These are phyloP conservation scores for Hypomyces perniciosus DNA, from an alignment of 2,329 filamentous ascomycete genomes.

Conservation along the genomic window DNA sequence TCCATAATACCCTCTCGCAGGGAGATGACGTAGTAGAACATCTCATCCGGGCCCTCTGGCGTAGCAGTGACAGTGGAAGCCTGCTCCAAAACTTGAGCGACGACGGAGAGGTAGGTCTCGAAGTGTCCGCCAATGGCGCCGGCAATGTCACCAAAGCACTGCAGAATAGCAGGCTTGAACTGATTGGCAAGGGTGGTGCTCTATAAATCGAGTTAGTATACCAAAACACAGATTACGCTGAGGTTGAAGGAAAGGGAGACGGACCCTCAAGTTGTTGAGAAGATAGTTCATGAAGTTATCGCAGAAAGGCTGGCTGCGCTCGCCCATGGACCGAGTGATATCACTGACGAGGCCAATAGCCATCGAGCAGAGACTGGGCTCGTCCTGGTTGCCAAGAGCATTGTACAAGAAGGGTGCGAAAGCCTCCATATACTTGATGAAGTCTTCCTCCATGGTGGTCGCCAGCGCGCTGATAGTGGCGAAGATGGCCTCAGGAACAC, in stretches of 20 bases:
- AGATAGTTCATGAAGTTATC: conserved; percentile 98
- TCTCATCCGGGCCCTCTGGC: conserved; percentile 81
- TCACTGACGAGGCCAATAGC: conserved; percentile 96
- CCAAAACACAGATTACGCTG: neutral
- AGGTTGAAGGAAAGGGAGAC: conserved; percentile 23
- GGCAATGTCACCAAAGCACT: conserved; percentile 97
- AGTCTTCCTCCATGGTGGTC: conserved; percentile 85
- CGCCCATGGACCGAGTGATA: conserved; percentile 84
- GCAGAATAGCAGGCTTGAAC: conserved; percentile 95
- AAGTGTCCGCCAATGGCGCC: conserved; percentile 89
- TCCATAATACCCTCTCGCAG: conserved; percentile 98
- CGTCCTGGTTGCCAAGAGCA: conserved; percentile 90
- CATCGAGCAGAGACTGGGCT: conserved; percentile 90
- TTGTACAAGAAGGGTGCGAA: conserved; percentile 92
- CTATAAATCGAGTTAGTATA: conserved; percentile 31
- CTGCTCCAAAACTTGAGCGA: conserved; percentile 90
- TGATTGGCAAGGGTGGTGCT: conserved; percentile 86
- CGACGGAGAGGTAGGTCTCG: conserved; percentile 85
- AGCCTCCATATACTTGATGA: conserved; percentile 94
- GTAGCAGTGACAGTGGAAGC: conserved; percentile 76
- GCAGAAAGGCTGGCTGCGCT: conserved; percentile 89
- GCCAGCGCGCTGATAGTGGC: conserved; percentile 87
- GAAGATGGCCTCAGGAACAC: conserved; percentile 90
- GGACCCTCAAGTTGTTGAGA: conserved; percentile 79
- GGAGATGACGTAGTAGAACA: conserved; percentile 94